Base-by-base conservation (phyloP, 352 stramenopile genomes). In the Phytophthora citrophthora region DNA sequence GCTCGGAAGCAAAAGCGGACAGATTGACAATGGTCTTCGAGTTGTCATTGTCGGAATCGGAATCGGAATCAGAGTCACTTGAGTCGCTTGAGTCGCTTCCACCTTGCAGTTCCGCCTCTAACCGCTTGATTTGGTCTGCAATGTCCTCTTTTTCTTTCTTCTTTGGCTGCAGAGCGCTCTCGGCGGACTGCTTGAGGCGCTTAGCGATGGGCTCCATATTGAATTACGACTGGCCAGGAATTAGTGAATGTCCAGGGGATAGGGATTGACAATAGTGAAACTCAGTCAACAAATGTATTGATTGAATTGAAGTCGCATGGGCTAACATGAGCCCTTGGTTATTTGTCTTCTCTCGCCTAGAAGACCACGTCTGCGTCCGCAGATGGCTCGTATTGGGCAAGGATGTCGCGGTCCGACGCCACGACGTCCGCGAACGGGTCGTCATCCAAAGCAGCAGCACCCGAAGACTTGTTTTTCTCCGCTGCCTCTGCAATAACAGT, bases 161-260 rank as follows among this genome's bases (percentile, higher is more conserved):
- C n/a, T 49, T 52, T 16, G 18, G 45, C 59, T 76, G 58, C 40
- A 94, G 57, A 58, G 75, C 79, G 26, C 65, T 83, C 63, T 92
- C 84, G 24, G 73, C 86, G 16, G 83, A 94, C 68, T 92, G 83
- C 63, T 81, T 79, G n/a, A 94, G 69, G 3, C 84, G 80, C 72
- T 94, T 94, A 4, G 86, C 84, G 63, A 94, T 94, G 54, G 86
- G 86, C 79, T 91, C 81, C 77, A 91, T 82, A 54, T 61, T 59
- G 18, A 18, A 5, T 40, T 0, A 52, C 29, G 44, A 68, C 58
- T 72, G 64, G 64, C 32, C 38, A 72, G 64, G 50, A 72, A 58
- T 31, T 68, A 20, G 43, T n/a, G 9, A 64, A 54, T 54, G 34
- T n/a, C n/a, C n/a, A n/a, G n/a, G n/a, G n/a, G n/a, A n/a, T n/a